Conservation (phyloP, 2,329 filamentous ascomycete species). For the Stagonosporopsis cucurbitacearum region DNA sequence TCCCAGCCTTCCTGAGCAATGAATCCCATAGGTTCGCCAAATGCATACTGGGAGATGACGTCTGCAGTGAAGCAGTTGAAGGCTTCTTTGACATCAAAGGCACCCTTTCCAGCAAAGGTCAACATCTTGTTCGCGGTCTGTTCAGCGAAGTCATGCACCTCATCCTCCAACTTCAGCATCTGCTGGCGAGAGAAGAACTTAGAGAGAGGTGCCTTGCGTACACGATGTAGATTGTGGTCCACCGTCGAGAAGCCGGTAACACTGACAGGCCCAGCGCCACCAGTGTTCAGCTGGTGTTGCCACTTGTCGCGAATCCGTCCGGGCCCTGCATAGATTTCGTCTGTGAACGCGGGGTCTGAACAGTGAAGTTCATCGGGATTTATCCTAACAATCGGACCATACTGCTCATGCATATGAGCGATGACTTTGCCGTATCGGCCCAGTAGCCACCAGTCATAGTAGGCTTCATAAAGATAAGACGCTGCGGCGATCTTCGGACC, state of each 20-base stretch:
- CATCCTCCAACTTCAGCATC: conserved; percentile 35
- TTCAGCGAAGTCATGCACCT: conserved; percentile 28
- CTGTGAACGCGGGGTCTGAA: conserved; percentile 41
- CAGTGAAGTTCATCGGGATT: conserved; percentile 45
- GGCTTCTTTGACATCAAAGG: conserved; percentile 37
- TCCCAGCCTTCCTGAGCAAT: conserved; percentile 38
- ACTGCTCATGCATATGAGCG: conserved; percentile 43
- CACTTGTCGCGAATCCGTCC: conserved; percentile 32
- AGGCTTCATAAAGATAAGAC: conserved; percentile 38
- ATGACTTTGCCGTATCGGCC: conserved; percentile 47
- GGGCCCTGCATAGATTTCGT: conserved; percentile 42
- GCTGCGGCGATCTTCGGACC: conserved; percentile 40
- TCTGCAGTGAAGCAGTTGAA: conserved; percentile 39
- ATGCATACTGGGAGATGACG: conserved; percentile 36
- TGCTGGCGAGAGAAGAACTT: conserved; percentile 47
- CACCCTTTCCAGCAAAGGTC: conserved; percentile 27
- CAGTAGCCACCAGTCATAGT: conserved; percentile 36
- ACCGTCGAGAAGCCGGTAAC: conserved; percentile 37
- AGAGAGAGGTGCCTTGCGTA: conserved; percentile 40
- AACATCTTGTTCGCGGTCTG: conserved; percentile 29
- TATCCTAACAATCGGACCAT: conserved; percentile 42
- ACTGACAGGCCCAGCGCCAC: conserved; percentile 32
- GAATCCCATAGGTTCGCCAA: conserved; percentile 38
- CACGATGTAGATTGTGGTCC: conserved; percentile 43
- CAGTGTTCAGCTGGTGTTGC: conserved; percentile 35